phyloP scores from a whole-genome alignment of 306 rosid genomes.

The Heteromeles arbutifolia region DNA sequence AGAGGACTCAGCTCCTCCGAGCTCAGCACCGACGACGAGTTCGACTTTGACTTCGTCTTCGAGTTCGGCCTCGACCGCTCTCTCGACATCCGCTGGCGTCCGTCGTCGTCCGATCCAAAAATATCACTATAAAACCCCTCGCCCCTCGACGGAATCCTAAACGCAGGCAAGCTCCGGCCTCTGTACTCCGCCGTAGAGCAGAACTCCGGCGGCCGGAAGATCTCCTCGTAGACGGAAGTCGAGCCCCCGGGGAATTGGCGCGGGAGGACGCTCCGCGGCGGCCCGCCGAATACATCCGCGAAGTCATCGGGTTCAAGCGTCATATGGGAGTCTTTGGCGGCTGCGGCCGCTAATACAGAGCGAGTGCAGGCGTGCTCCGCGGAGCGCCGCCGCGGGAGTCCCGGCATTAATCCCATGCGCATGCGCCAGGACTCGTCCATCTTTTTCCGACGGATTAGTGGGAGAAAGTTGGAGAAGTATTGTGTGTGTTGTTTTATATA shows the following conservation, averaged over 20 bases:
- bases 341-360: conserved; percentile 27
- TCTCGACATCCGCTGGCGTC: conserved; percentile 44
- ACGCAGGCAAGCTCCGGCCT: conserved; percentile 53
- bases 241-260: conserved; percentile 33
- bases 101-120: conserved; percentile 66
- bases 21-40: conserved; percentile 71
- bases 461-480: background rate
- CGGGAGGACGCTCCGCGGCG: conserved; percentile 57
- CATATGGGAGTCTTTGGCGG: conserved; percentile 3
- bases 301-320: conserved; percentile 44
- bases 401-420: conserved; percentile 37
- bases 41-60: conserved; percentile 50
- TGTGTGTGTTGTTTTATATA: background rate
- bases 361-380: conserved; percentile 26
- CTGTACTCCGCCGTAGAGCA: conserved; percentile 13
- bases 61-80: conserved; percentile 67
- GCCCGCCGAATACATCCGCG: conserved; percentile 84
- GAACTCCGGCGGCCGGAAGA: conserved; percentile 42
- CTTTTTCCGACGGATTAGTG: background rate
- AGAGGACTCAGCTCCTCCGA: conserved; percentile 81
- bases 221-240: conserved; percentile 44
- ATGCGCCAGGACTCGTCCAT: conserved; percentile 68
- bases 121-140: conserved; percentile 60
- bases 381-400: conserved; percentile 48
- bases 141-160: conserved; percentile 52